Evolutionary conservation across 768 basidiomycete genomes (phyloP), one percentile per base, ranked within the genome.

Genomic region (Rhizopogon vinicolor): DNA sequence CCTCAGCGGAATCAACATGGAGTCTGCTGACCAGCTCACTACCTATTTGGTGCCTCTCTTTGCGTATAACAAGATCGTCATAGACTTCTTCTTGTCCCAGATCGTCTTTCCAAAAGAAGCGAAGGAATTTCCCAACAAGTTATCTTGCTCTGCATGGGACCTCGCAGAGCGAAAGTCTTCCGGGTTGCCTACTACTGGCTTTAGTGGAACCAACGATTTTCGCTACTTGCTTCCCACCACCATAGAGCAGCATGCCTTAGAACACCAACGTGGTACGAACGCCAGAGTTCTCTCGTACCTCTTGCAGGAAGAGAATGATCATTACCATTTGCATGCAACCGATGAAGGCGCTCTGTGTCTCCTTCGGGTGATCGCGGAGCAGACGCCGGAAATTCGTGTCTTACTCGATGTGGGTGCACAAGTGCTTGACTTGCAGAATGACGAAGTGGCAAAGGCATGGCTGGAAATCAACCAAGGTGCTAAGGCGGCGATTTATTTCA

Each of bases 151-250:
- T 1, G 74, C 74, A 0, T 83, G 81, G 82, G 82, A 83, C 67
- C 63, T 83, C 40, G 79, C 76, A 0, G 75, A 76, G 50, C 55
- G 52, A 2, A 77, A 70, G 44, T 31, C 29, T 9, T 29, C 55
- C 5, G 28, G 64, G 0, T 57, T 70, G 18, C 25, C 71, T 14
- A 78, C 70, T 1, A 81, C 80, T 0, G 80, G 79, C 4, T 83
- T 83, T 58, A 82, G 79, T 49, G 82, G 81, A 8, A 83, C 82
- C 1, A 83, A 83, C 48, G 82, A 83, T 55, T 73, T 74, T 29
- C 68, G 65, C n/a, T 64, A 62, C 49, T 40, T 65, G 5, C 41
- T 65, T 14, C 65, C 65, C 2, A 19, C 54, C 0, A 58, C 55
- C 19, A 67, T 62, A 18, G 43, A 39, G 3, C 64, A 65, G 13